Percentiles rank a stretch among this genome's conserved stretches.
phyloP scores from a whole-genome alignment of 768 basidiomycete genomes.

The Lenzites betulinus region DNA sequence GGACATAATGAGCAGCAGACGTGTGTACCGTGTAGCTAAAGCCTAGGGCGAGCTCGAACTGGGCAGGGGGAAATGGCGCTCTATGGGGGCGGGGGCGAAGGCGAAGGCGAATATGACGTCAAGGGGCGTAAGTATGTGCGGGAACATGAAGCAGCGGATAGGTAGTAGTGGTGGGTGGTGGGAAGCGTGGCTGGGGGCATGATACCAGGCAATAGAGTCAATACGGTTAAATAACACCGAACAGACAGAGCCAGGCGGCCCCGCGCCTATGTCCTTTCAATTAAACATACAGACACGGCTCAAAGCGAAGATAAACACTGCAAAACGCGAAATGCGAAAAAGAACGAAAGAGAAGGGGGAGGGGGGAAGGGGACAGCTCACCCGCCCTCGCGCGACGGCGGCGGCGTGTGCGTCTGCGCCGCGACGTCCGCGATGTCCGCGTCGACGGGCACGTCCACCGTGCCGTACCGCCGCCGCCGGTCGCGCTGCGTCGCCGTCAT shows the following conservation, averaged over 20 bases:
- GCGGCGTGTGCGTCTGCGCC: slow-evolving; percentile 1
- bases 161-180: background rate
- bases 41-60: no score
- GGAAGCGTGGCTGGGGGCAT: background rate
- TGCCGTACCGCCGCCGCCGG: slow-evolving; percentile 4
- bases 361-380: background rate
- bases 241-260: no score
- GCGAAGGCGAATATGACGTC: background rate
- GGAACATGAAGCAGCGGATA: background rate
- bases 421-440: background rate
- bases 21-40: no score
- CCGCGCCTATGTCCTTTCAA: no score
- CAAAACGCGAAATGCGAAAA: background rate
- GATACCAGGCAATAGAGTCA: no score
- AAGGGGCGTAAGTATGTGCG: background rate
- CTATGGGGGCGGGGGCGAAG: background rate
- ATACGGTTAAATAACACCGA: background rate
- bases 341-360: background rate
- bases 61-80: background rate
- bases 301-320: background rate
- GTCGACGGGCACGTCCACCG: slow-evolving; percentile 18
- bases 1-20: no score
- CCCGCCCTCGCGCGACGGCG: slow-evolving; percentile 9
- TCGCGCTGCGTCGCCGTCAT: background rate
- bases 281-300: background rate